Percentiles rank a stretch among this genome's conserved stretches.
These are phyloP conservation scores for Coleophoma eucalyptorum DNA, from an alignment of 2,329 filamentous ascomycete genomes.

Conservation along the genomic window DNA sequence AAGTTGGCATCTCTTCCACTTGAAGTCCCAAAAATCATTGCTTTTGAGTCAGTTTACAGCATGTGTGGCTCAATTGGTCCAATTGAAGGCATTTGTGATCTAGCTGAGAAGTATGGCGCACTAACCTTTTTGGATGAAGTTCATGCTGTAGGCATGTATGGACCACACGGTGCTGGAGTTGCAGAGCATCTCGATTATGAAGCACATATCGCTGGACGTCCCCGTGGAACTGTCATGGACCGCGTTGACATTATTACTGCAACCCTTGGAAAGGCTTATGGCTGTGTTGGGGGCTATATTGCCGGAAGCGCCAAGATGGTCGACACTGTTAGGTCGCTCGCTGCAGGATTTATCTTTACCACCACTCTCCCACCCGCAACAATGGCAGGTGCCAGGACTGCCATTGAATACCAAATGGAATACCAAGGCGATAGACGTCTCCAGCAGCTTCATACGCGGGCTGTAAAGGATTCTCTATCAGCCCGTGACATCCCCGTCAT, in stretches of 20 bases:
- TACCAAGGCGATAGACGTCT: constrained; percentile 84
- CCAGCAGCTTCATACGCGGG: constrained; percentile 93
- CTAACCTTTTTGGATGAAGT: constrained; percentile 98
- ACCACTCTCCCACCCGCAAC: constrained; percentile 93
- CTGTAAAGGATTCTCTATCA: constrained; percentile 80
- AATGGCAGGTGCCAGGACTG: constrained; percentile 89
- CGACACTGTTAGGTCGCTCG: constrained; percentile 89
- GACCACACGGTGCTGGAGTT: constrained; percentile 89
- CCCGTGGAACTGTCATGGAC: constrained; percentile 85
- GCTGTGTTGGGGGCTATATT: constrained; percentile 96
- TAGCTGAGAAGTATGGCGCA: constrained; percentile 96
- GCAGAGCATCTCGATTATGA: constrained; percentile 97
- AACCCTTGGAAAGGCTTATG: constrained; percentile 95
- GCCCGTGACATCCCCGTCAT: constrained; percentile 90
- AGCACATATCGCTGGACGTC: constrained; percentile 70
- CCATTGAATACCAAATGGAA: constrained; percentile 89
- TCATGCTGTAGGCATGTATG: constrained; percentile 98
- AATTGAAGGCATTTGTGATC: constrained; percentile 91
- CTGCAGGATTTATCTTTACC: constrained; percentile 98
- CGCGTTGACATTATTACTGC: constrained; percentile 97
- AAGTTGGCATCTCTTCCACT: constrained; percentile 86
- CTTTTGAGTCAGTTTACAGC: constrained; percentile 97
- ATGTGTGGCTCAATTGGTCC: constrained; percentile 98
- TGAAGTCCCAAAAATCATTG: constrained; percentile 92
- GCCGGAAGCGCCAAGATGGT: constrained; percentile 83